Evolutionary conservation across 768 basidiomycete genomes (phyloP).

Genomic region (Cystofilobasidium ferigula): DNA sequence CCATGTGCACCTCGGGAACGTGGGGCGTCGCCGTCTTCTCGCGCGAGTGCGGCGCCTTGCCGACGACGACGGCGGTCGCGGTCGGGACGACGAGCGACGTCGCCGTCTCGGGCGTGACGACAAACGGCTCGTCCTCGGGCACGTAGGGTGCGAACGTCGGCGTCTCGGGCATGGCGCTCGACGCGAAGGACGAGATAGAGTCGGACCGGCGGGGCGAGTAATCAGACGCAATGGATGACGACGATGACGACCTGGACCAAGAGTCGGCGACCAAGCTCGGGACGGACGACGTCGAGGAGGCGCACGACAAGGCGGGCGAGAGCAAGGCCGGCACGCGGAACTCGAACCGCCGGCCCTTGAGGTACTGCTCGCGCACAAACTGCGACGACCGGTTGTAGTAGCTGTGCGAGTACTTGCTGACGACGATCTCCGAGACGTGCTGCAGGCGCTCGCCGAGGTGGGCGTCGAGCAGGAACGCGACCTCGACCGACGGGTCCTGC

Average conservation of each 20-base stretch:
- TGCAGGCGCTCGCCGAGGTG: constrained; percentile 80
- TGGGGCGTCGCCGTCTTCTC: background rate
- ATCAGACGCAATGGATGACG: constrained; percentile 13
- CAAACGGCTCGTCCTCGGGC: constrained; percentile 4
- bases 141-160: constrained; percentile 4
- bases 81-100: background rate
- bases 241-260: constrained; percentile 15
- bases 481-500: constrained; percentile 67
- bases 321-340: constrained; percentile 21
- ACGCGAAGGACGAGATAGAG: constrained; percentile 18
- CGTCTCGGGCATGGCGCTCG: constrained; percentile 25
- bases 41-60: background rate
- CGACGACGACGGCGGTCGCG: background rate
- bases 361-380: constrained; percentile 84
- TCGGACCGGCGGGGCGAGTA: constrained; percentile 17
- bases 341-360: constrained; percentile 49
- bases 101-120: background rate
- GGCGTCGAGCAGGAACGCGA: constrained; percentile 73
- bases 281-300: background rate
- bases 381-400: constrained; percentile 95
- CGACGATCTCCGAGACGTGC: constrained; percentile 84
- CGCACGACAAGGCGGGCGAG: background rate
- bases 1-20: background rate
- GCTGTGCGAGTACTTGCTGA: constrained; percentile 94
- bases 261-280: background rate